These are phyloP conservation scores for Cercospora sp. DNA, from an alignment of 2,329 filamentous ascomycete species.

Conservation along the genomic window DNA sequence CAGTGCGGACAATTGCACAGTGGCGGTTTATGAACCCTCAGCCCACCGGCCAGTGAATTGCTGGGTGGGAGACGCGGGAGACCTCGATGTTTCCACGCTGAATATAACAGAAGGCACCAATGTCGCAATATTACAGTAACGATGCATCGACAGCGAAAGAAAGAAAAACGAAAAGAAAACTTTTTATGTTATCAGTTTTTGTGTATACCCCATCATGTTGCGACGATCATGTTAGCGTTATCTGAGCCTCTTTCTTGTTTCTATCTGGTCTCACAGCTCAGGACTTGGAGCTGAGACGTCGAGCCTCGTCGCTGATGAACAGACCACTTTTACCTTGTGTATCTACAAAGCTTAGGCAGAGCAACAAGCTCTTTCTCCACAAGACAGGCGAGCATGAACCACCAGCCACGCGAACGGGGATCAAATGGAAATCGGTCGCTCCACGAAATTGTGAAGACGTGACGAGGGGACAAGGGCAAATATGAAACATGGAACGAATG, in stretches of 20 bases:
- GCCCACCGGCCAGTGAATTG: conserved; percentile 36
- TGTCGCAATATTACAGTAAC: conserved; percentile 28
- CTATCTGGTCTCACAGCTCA: background rate
- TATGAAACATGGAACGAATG: background rate
- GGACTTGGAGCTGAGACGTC: background rate
- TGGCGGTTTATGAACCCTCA: conserved; percentile 35
- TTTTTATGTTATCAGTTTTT: background rate
- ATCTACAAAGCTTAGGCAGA: background rate
- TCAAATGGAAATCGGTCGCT: background rate
- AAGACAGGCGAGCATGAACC: background rate
- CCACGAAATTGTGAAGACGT: background rate
- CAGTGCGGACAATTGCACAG: conserved; percentile 32
- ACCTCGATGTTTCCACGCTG: conserved; percentile 19
- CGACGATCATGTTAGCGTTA: background rate
- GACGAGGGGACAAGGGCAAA: background rate
- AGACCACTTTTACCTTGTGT: background rate
- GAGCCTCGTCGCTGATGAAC: background rate
- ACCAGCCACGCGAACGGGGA: background rate
- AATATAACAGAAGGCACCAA: conserved; percentile 25
- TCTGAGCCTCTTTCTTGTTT: background rate
- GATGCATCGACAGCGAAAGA: conserved; percentile 17
- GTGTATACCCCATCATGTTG: conserved; percentile 2
- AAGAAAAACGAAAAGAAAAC: conserved; percentile 7
- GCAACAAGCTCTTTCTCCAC: background rate
- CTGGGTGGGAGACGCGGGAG: conserved; percentile 33